Conservation (phyloP, 768 basidiomycete genomes). For the Atractiella rhizophila region DNA sequence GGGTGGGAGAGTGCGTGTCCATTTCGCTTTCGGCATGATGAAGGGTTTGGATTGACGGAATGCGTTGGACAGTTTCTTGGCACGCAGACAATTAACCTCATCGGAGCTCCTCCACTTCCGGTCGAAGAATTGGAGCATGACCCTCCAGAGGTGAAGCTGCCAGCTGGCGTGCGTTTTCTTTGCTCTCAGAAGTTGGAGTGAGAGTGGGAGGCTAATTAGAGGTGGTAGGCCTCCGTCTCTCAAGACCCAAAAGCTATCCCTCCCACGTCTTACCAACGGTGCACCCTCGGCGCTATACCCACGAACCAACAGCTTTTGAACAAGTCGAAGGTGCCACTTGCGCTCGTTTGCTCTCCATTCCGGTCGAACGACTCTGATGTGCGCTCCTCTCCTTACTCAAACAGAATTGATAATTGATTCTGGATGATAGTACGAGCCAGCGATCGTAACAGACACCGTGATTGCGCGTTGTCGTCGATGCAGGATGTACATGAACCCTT, state of each 20-base stretch:
- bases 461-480: constrained; percentile 90
- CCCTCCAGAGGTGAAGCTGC: constrained; percentile 72
- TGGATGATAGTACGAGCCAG: constrained; percentile 39
- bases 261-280: constrained; percentile 72
- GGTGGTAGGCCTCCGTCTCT: constrained; percentile 36
- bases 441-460: constrained; percentile 74
- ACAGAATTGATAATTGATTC: neutral
- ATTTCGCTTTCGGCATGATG: neutral
- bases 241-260: constrained; percentile 56
- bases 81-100: constrained; percentile 66
- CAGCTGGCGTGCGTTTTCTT: constrained; percentile 33
- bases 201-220: constrained; percentile 14
- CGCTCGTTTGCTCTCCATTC: constrained; percentile 70
- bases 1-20: constrained; percentile 19
- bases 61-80: constrained; percentile 26
- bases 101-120: constrained; percentile 81
- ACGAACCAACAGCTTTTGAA: constrained; percentile 60
- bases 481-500: constrained; percentile 91
- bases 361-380: constrained; percentile 42
- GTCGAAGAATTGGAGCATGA: constrained; percentile 47
- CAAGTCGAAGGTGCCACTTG: constrained; percentile 77
- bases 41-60: neutral
- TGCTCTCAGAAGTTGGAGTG: neutral
- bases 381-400: constrained; percentile 16
- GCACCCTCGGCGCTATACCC: constrained; percentile 74